Conservation (phyloP, 1,139 yeast genomes). For the Diutina rugosa region DNA sequence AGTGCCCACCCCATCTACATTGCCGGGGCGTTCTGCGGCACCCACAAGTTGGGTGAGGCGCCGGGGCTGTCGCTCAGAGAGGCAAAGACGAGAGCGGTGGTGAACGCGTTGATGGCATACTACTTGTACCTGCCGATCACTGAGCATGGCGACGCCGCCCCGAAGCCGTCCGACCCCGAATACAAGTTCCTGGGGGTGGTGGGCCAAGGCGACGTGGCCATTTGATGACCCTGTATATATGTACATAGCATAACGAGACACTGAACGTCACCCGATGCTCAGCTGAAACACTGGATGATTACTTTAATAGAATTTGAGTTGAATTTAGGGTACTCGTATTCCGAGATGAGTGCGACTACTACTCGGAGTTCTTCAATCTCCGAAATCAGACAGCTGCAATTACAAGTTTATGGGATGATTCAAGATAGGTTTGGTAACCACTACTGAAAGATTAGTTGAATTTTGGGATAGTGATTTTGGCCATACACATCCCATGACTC, state of each 20-base stretch:
- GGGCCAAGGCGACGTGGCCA: constrained; percentile 43
- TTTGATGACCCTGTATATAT: constrained; percentile 6
- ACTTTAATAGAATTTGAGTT: too few relatives aligned
- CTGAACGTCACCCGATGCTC: background rate
- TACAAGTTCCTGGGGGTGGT: constrained; percentile 35
- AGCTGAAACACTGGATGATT: too few relatives aligned
- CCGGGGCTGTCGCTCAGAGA: constrained; percentile 86
- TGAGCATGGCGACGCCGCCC: constrained; percentile 23
- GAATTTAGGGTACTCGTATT: too few relatives aligned
- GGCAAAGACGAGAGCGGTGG: constrained; percentile 87
- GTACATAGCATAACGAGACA: constrained; percentile 1
- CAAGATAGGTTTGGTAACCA: too few relatives aligned
- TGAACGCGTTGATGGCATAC: constrained; percentile 83
- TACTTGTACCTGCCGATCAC: constrained; percentile 77
- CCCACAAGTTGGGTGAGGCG: constrained; percentile 82
- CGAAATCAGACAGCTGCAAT: too few relatives aligned
- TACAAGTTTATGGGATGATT: too few relatives aligned
- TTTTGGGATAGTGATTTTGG: too few relatives aligned
- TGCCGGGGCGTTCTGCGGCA: constrained; percentile 84
- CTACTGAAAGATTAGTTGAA: too few relatives aligned
- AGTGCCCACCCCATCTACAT: constrained; percentile 78
- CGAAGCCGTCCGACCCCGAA: constrained; percentile 46
- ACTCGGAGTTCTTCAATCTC: too few relatives aligned
- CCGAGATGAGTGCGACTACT: too few relatives aligned
- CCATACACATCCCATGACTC: too few relatives aligned